Conservation (phyloP, 306 rosid genomes). For the Lagenaria siceraria region DNA sequence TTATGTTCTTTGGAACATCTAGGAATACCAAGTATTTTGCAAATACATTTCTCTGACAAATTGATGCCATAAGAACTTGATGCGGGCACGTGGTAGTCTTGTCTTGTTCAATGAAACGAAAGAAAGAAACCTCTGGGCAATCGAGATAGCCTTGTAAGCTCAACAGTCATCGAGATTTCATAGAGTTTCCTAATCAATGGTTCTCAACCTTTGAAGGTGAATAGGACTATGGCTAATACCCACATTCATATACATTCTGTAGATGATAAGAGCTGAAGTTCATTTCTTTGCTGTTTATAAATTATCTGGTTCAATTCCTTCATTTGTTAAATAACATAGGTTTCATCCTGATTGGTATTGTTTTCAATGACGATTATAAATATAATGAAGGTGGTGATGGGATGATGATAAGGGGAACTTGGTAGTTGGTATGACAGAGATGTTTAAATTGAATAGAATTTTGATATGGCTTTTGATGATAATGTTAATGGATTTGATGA, state of each 20-base stretch:
- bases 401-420: background rate
- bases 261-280: background rate
- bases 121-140: background rate
- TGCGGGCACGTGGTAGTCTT: background rate
- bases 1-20: background rate
- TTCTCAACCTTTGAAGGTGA: background rate
- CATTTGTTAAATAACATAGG: background rate
- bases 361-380: background rate
- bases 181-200: background rate
- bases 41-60: background rate
- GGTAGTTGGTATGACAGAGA: background rate
- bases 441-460: background rate
- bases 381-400: background rate
- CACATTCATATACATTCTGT: background rate
- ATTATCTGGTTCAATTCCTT: background rate
- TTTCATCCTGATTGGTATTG: background rate
- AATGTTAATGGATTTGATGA: slow-evolving; percentile 11
- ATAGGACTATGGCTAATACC: background rate
- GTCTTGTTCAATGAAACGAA: background rate
- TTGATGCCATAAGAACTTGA: background rate
- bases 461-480: background rate
- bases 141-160: background rate
- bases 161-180: background rate
- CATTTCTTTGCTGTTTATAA: background rate
- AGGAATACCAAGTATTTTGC: background rate